Evolutionary conservation across 306 rosid genomes (phyloP), one percentile per base, ranked within the genome.

Genomic region (Arachis hypogaea): DNA sequence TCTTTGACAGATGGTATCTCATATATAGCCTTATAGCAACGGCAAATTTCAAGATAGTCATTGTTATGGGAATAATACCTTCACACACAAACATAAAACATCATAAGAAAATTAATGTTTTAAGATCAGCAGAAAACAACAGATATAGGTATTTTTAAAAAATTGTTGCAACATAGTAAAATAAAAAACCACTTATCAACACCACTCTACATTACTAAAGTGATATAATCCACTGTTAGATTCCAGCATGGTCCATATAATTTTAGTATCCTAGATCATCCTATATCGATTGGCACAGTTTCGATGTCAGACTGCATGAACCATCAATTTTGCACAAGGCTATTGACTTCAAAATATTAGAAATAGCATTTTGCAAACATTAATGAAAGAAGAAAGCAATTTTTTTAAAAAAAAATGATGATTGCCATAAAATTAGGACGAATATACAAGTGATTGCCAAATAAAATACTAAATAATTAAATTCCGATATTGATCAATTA

Each of bases 31-130:
- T 88, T 93, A 57, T 88, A 90, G 91, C 91, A 93, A 40, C 93
- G 93, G 77, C 98, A 90, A 72, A 93, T 93, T 73, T 93, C 98
- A 79, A 93, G 91, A 82, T 93, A 93, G 74, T 93, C 95, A 4
- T 87, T 87, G 84, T 81, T 85, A 71, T 90, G 96, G 10, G 88
- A 84, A 66, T 89, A 85, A 66, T 89, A 93, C 89, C 98, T 93
- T 66, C 55, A 74, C 76, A 41, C 29, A 51, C 8, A 55, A 58
- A 49, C 22, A 70, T 57, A 74, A 62, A 73, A 10, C 66, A 59
- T 64, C 55, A 45, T 62, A 33, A 72, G 81, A 43, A 45, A 68
- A 65, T 7, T n/a, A 44, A 56, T 16, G 56, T 22, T 52, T 51
- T 9, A 69, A 41, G 58, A 62, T 22, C 60, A 59, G 43, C 63